Evolutionary conservation across 371 early-diverging fungal genomes (phyloP).

Genomic region (Mucor lusitanicus): DNA sequence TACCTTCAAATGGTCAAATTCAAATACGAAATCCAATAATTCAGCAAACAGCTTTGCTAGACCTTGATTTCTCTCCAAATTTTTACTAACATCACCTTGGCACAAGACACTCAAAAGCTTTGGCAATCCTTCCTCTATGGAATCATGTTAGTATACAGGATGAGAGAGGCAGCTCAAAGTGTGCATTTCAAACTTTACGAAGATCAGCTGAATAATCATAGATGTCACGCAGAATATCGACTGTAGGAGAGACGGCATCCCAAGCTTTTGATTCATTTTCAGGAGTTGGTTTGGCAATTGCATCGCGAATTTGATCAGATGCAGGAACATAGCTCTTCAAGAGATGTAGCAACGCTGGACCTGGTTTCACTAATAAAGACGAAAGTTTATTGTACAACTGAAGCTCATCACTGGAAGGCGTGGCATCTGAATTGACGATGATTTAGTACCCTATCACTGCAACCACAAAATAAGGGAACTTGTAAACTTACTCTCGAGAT

Average conservation of each 20-base stretch:
- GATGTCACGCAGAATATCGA: constrained; percentile 73
- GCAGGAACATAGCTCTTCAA: constrained; percentile 56
- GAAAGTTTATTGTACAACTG: constrained; percentile 51
- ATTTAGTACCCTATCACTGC: constrained; percentile 2
- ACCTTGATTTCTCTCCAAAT: constrained; percentile 75
- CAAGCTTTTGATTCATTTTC: constrained; percentile 88
- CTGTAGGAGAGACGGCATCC: constrained; percentile 80
- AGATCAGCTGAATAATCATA: constrained; percentile 75
- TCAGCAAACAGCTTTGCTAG: constrained; percentile 79
- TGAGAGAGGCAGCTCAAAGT: neutral
- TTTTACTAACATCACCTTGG: constrained; percentile 65
- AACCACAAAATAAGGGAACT: neutral
- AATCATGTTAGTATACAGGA: neutral
- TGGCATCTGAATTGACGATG: constrained; percentile 42
- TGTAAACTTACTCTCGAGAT: constrained; percentile 45
- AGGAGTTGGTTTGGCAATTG: constrained; percentile 78
- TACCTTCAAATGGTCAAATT: constrained; percentile 66
- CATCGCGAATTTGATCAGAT: constrained; percentile 55
- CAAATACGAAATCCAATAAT: constrained; percentile 82
- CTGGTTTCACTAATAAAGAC: constrained; percentile 47
- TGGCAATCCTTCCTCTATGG: constrained; percentile 17
- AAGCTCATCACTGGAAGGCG: constrained; percentile 53
- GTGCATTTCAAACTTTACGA: constrained; percentile 43
- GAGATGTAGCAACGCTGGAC: constrained; percentile 44
- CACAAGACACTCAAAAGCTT: constrained; percentile 58